A percentile compares a stretch with the other conserved stretches of the same genome.
phyloP scores from a whole-genome alignment of 1,284 basidiomycete species.

The Cronartium ribicola region DNA sequence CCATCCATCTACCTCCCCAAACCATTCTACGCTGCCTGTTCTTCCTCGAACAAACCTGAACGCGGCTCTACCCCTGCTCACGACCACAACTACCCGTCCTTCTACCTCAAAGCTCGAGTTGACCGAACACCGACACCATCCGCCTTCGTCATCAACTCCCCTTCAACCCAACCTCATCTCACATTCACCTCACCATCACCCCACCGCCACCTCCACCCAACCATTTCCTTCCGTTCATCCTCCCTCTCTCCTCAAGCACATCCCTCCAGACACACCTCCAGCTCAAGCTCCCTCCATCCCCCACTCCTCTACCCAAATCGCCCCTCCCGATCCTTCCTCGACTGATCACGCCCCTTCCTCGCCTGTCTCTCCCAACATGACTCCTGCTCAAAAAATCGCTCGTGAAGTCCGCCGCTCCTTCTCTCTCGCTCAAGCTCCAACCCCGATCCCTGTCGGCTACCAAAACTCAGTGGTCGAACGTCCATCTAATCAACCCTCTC shows the following conservation, averaged over 20 bases:
- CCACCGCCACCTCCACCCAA: background rate
- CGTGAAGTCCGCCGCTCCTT: slow-evolving; percentile 40
- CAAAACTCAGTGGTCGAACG: background rate
- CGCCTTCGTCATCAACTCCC: too few species aligned
- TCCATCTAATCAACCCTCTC: background rate
- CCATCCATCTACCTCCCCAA: background rate
- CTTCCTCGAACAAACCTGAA: slow-evolving; percentile 2
- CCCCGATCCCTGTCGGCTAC: background rate
- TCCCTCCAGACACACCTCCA: background rate
- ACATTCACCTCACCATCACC: background rate
- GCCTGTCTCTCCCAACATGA: slow-evolving; percentile 15
- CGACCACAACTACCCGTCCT: too few species aligned
- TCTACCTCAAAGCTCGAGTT: too few species aligned
- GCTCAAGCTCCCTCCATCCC: too few species aligned
- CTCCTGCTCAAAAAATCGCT: slow-evolving; percentile 42
- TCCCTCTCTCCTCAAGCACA: background rate
- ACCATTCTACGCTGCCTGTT: slow-evolving; percentile 6
- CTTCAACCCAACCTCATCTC: slow-evolving; percentile 5
- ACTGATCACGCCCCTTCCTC: background rate
- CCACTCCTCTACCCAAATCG: background rate
- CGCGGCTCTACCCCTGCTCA: background rate
- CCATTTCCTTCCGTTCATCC: slow-evolving; percentile 1
- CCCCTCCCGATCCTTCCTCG: background rate
- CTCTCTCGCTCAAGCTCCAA: slow-evolving; percentile 21
- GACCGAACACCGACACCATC: too few species aligned